Percentiles rank a stretch among this genome's conserved stretches.
These are phyloP conservation scores for Samsoniella hepiali DNA, from an alignment of 2,329 filamentous ascomycete genomes.

Conservation along the genomic window DNA sequence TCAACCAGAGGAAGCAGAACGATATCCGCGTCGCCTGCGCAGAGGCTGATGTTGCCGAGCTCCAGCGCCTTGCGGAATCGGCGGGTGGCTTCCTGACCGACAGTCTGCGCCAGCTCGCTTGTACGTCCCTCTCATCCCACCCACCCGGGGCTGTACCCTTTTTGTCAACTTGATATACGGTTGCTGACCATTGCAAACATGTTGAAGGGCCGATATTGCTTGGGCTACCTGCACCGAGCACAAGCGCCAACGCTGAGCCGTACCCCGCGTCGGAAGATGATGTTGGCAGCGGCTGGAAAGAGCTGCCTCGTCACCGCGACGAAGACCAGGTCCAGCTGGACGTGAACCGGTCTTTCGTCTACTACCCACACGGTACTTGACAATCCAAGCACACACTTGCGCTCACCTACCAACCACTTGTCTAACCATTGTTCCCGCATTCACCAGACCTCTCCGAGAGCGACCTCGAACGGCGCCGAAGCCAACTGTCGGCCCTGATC, in stretches of 20 bases:
- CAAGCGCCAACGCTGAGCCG: slow-evolving; percentile 20
- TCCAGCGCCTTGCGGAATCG: slow-evolving; percentile 58
- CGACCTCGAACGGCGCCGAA: slow-evolving; percentile 68
- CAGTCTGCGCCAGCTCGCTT: slow-evolving; percentile 67
- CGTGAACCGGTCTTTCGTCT: slow-evolving; percentile 94
- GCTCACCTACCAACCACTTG: background rate
- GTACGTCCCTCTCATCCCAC: slow-evolving; percentile 48
- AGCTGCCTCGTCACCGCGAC: slow-evolving; percentile 74
- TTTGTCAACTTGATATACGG: background rate
- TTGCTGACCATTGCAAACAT: slow-evolving; percentile 8
- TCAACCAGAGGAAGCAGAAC: slow-evolving; percentile 31
- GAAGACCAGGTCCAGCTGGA: slow-evolving; percentile 91
- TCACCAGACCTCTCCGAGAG: slow-evolving; percentile 61
- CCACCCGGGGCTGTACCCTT: background rate
- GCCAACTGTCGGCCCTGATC: slow-evolving; percentile 77
- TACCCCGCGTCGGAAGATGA: slow-evolving; percentile 22
- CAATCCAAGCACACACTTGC: background rate
- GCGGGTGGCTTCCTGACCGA: slow-evolving; percentile 67
- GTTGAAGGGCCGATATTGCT: slow-evolving; percentile 21
- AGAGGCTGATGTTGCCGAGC: slow-evolving; percentile 50
- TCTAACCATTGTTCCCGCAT: background rate
- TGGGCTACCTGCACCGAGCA: slow-evolving; percentile 2
- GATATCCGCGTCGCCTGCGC: slow-evolving; percentile 56
- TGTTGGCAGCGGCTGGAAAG: slow-evolving; percentile 46
- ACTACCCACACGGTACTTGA: slow-evolving; percentile 77